These are phyloP conservation scores for Chlamydomonas sphaeroides DNA, from an alignment of 139 green algal genomes.

Conservation along the genomic window DNA sequence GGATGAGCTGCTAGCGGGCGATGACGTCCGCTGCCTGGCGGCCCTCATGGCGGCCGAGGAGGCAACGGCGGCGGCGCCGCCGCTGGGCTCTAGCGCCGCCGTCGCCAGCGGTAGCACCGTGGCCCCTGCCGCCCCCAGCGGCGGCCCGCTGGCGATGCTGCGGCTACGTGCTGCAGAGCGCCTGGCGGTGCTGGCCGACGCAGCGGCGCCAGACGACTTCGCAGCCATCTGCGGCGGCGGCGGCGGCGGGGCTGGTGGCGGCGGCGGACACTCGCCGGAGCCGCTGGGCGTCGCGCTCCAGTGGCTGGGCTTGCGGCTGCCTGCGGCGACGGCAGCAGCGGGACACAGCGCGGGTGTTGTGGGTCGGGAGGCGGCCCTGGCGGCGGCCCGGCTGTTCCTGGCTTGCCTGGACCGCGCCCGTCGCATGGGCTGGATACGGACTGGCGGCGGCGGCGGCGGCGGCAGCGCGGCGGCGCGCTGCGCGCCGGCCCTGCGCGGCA, in stretches of 20 bases:
- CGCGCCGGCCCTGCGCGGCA: neutral
- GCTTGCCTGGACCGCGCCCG: neutral
- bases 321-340: too few species aligned
- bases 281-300: neutral
- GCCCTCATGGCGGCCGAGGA: neutral
- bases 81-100: neutral
- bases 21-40: neutral
- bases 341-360: too few species aligned
- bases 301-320: too few species aligned
- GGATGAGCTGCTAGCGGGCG: slow-evolving; percentile 1
- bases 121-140: neutral
- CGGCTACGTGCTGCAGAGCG: neutral
- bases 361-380: too few species aligned
- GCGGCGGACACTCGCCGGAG: too few species aligned
- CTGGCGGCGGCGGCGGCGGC: neutral
- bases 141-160: neutral
- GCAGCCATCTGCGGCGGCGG: neutral
- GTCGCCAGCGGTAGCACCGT: neutral
- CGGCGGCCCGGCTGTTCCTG: neutral
- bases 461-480: neutral
- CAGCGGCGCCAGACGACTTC: slow-evolving; percentile 2
- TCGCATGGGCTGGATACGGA: neutral
- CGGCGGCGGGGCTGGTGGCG: neutral
- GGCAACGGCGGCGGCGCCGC: neutral
- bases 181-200: neutral